phyloP scores from a whole-genome alignment of 1,284 basidiomycete genomes.

The Neonothopanus nambi region DNA sequence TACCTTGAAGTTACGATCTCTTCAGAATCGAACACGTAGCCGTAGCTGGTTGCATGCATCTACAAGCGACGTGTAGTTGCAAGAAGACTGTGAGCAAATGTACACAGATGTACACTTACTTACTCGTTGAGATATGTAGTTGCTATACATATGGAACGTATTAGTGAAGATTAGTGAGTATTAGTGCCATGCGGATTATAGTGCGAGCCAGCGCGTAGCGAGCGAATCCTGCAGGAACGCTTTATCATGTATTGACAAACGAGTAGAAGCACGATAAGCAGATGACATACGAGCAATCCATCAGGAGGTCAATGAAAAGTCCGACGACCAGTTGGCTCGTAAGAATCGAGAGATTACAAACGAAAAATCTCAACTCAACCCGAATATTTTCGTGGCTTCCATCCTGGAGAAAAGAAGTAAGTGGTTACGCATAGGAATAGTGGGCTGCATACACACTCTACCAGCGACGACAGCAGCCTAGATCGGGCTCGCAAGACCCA shows the following conservation, averaged over 20 bases:
- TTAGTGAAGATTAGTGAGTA: constrained; percentile 86
- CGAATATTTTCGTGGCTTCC: constrained; percentile 49
- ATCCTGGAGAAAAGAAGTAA: constrained; percentile 30
- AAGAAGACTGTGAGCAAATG: constrained; percentile 86
- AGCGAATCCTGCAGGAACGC: constrained; percentile 64
- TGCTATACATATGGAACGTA: constrained; percentile 48
- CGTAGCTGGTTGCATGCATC: constrained; percentile 82
- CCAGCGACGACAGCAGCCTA: constrained; percentile 72
- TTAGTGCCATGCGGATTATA: constrained; percentile 78
- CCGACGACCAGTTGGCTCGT: constrained; percentile 57
- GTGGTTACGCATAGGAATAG: not conserved
- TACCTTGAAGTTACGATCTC: constrained; percentile 71
- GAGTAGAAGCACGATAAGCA: too few relatives aligned
- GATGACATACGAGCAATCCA: constrained; percentile 62
- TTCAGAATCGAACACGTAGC: constrained; percentile 73
- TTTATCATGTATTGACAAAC: not conserved
- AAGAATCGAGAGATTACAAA: constrained; percentile 15
- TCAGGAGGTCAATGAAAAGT: constrained; percentile 73
- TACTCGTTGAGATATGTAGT: constrained; percentile 9
- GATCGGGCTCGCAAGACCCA: constrained; percentile 88
- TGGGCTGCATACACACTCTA: constrained; percentile 37
- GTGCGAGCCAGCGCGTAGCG: constrained; percentile 78
- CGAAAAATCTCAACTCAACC: constrained; percentile 23
- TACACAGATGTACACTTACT: constrained; percentile 25
- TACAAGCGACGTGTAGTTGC: constrained; percentile 75